These are phyloP conservation scores for Lecanicillium sp. DNA, from an alignment of 2,329 filamentous ascomycete species.

Conservation along the genomic window DNA sequence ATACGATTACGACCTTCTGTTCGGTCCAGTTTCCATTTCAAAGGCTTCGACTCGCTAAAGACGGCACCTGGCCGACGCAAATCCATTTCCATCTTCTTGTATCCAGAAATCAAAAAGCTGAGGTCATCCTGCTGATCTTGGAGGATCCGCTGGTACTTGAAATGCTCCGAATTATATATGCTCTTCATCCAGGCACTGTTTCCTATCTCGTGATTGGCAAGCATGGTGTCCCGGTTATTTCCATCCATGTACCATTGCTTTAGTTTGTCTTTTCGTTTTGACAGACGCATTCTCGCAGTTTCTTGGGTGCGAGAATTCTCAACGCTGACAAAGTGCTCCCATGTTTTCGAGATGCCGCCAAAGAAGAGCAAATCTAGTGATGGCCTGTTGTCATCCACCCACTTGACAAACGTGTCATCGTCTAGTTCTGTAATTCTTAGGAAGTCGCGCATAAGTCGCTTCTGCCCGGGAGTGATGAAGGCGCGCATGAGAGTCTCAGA, in stretches of 20 bases:
- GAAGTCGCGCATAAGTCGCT: conserved; percentile 66
- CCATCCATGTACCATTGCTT: conserved; percentile 71
- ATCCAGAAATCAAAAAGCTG: conserved; percentile 65
- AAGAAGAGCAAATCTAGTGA: conserved; percentile 79
- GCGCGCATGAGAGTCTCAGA: conserved; percentile 66
- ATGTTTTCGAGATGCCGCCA: conserved; percentile 67
- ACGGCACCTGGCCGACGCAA: conserved; percentile 73
- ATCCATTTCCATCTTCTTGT: conserved; percentile 71
- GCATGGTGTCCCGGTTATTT: conserved; percentile 57
- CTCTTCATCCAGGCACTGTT: conserved; percentile 92
- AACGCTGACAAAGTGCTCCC: conserved; percentile 77
- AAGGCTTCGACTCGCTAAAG: conserved; percentile 54
- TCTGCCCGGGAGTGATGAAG: conserved; percentile 61
- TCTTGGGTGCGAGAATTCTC: conserved; percentile 79
- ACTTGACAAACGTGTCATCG: conserved; percentile 76
- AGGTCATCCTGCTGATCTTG: conserved; percentile 94
- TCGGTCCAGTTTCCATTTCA: conserved; percentile 88
- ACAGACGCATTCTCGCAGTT: conserved; percentile 59
- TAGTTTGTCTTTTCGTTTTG: conserved; percentile 73
- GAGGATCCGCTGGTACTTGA: conserved; percentile 79
- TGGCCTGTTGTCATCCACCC: conserved; percentile 75
- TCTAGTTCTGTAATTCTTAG: conserved; percentile 80
- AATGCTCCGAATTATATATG: conserved; percentile 83
- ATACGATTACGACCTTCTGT: conserved; percentile 95
- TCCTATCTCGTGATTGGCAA: conserved; percentile 76